Evolutionary conservation across 2,329 filamentous ascomycete genomes (phyloP), one percentile per base, ranked within the genome.

Genomic region (Bipolaris victoriae): DNA sequence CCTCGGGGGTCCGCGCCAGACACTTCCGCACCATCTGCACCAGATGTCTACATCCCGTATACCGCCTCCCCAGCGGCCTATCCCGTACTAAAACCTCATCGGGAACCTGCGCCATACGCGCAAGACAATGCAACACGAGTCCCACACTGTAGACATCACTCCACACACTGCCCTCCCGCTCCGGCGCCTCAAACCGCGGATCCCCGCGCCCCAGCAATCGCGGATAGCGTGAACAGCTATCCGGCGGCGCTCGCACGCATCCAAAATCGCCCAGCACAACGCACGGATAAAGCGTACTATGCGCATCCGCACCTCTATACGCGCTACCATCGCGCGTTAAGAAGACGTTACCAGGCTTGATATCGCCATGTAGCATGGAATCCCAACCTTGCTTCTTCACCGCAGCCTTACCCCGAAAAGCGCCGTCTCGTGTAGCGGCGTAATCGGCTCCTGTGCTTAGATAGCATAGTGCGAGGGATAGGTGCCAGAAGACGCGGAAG

Each of bases 271-370:
- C 61, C 2, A 67, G 50, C 26, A 67, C 51, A 9, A 51, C 18
- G 0, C 47, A 56, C 5, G 4, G 18, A 13, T 7, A 16, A 2
- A 11, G 16, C 5, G 16, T 41, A n/a, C n/a, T n/a, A 31, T 31
- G 29, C 29, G 10, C 10, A 31, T 31, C 29, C 29, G 29, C 29
- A 5, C 29, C 29, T 13, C 1, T 31, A 9, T 10, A 13, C 22
- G 13, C 22, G 1, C 20, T 20, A 5, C 20, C 16, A 5, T 31
- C 9, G 16, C 46, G 55, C 5, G 59, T 65, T 15, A 68, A 16
- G 16, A 66, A 61, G 0, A 68, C 41, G 31, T 66, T 68, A 0
- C 18, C 52, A 0, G 64, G 65, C 40, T 66, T 68, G 43, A 68
- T 49, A 31, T 68, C 65, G 15, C 64, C 45, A 49, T 66, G 65